Percentiles rank a stretch among this genome's conserved stretches.
Evolutionary conservation across 345 rosid species (phyloP).

Genomic region (Dimocarpus longan): DNA sequence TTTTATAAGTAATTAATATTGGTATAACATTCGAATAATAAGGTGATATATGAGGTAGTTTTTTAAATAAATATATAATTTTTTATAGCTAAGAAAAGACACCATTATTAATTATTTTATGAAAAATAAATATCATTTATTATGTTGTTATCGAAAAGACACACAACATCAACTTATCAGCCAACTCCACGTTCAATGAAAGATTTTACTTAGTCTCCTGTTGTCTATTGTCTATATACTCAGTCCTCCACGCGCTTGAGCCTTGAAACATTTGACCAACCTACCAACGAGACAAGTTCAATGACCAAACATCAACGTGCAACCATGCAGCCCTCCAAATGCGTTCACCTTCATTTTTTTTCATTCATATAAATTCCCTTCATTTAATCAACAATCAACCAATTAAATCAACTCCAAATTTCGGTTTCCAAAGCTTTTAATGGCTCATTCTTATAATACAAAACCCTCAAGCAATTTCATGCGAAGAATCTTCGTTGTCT

Average conservation of each 20-base stretch:
- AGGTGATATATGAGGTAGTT: no score
- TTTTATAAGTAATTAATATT: no score
- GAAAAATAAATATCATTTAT: no score
- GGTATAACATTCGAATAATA: no score
- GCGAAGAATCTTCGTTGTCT: constrained; percentile 38
- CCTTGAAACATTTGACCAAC: constrained; percentile 1
- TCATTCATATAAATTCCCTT: constrained; percentile 4
- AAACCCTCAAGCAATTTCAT: constrained; percentile 32
- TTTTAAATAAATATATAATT: no score
- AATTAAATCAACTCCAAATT: constrained; percentile 9
- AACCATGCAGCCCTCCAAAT: constrained; percentile 34
- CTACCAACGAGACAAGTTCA: constrained; percentile 18
- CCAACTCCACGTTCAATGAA: no score
- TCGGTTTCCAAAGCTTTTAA: constrained; percentile 9
- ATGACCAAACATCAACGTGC: constrained; percentile 38
- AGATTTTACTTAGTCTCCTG: no score
- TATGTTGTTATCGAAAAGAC: no score
- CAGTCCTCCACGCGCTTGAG: constrained; percentile 6
- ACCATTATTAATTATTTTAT: no score
- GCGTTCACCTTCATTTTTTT: not conserved
- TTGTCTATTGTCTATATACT: no score
- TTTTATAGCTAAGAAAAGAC: no score
- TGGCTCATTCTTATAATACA: constrained; percentile 30
- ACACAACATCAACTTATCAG: no score
- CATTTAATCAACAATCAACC: constrained; percentile 11